A percentile compares a stretch with the other conserved stretches of the same genome.
phyloP scores from a whole-genome alignment of 768 basidiomycete species.

The Naganishia kalamii region DNA sequence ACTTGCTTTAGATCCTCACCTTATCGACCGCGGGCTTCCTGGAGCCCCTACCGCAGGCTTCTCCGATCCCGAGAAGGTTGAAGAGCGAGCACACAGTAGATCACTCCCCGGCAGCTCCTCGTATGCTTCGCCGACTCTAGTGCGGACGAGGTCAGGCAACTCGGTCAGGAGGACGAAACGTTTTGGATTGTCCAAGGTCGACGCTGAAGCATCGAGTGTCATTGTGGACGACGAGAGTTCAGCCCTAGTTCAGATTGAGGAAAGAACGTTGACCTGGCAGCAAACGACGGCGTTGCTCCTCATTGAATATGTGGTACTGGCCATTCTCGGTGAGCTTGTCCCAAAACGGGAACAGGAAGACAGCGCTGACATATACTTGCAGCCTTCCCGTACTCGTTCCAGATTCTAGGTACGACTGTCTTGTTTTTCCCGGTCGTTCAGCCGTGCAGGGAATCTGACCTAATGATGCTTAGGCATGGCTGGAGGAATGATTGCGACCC shows the following conservation, averaged over 20 bases:
- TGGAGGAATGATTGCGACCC: conserved; percentile 26
- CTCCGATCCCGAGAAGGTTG: conserved; percentile 17
- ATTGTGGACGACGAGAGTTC: conserved; percentile 15
- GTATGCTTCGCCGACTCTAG: conserved; percentile 10
- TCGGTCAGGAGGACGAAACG: not conserved
- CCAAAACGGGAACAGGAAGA: not conserved
- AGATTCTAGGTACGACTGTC: conserved; percentile 29
- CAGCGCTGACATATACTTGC: not conserved
- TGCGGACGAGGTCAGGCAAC: not conserved
- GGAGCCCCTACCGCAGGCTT: conserved; percentile 19
- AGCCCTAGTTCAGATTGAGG: conserved; percentile 19
- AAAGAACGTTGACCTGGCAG: conserved; percentile 20
- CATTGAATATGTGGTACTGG: conserved; percentile 32
- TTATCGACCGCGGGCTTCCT: conserved; percentile 22
- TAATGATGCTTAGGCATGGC: too few relatives aligned
- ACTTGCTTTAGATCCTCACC: not conserved
- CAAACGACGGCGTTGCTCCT: conserved; percentile 21
- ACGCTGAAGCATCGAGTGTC: not conserved
- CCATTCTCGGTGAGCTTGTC: conserved; percentile 23
- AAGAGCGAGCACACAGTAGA: not conserved
- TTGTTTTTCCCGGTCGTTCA: too few relatives aligned
- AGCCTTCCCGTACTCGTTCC: conserved; percentile 31
- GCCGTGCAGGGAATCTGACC: not conserved
- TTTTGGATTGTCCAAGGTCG: not conserved
- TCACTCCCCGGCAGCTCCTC: not conserved